Evolutionary conservation across 2,329 filamentous ascomycete genomes (phyloP).

Genomic region (Fusarium domesticum): DNA sequence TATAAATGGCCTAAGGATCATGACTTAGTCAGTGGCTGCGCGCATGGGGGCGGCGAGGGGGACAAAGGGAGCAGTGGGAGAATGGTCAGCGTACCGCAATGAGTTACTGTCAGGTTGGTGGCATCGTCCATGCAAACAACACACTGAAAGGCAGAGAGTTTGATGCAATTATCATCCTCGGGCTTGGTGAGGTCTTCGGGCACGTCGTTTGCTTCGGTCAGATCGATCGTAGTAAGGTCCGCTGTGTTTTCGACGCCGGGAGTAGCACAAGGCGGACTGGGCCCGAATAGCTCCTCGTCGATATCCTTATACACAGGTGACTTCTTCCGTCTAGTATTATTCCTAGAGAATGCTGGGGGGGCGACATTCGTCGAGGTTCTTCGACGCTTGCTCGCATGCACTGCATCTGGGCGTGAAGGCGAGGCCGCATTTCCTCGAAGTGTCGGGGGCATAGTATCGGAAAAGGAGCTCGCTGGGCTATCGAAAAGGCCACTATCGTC

Average conservation of each 20-base stretch:
- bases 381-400: constrained; percentile 27
- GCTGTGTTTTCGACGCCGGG: constrained; percentile 13
- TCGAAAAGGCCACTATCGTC: constrained; percentile 27
- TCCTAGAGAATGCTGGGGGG: constrained; percentile 4
- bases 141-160: constrained; percentile 58
- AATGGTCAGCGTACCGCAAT: constrained; percentile 61
- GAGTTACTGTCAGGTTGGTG: constrained; percentile 57
- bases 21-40: too few relatives aligned
- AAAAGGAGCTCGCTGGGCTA: constrained; percentile 29
- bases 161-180: constrained; percentile 48
- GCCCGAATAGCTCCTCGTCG: constrained; percentile 32
- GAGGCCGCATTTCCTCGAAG: constrained; percentile 18
- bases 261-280: constrained; percentile 13
- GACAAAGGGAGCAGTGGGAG: too few relatives aligned
- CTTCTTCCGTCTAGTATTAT: constrained; percentile 9
- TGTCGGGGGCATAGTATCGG: constrained; percentile 30
- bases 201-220: constrained; percentile 43
- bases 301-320: constrained; percentile 12
- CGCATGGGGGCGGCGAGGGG: too few relatives aligned
- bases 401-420: constrained; percentile 9
- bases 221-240: constrained; percentile 34
- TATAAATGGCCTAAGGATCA: constrained; percentile 56
- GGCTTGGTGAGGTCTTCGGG: constrained; percentile 44
- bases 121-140: constrained; percentile 66
- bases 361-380: constrained; percentile 18